phyloP scores from a whole-genome alignment of 352 stramenopile species.

The Phytopythium sindhum region DNA sequence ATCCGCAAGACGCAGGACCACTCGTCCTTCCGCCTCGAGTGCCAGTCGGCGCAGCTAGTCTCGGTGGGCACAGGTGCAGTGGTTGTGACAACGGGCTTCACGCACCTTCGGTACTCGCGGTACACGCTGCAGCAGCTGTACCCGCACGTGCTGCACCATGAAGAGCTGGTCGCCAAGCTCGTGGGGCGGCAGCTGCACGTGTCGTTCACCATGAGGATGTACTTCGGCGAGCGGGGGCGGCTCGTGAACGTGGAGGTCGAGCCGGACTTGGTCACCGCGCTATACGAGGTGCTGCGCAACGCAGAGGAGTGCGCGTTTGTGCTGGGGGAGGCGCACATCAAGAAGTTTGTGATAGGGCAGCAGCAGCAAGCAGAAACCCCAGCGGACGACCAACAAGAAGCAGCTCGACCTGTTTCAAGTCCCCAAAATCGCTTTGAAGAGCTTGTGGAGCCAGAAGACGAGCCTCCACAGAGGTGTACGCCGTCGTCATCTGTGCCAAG shows the following conservation, averaged over 20 bases:
- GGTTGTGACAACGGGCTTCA: constrained; percentile 22
- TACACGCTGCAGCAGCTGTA: constrained; percentile 46
- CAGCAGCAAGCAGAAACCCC: background rate
- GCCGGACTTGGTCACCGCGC: constrained; percentile 34
- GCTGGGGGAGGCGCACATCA: constrained; percentile 13
- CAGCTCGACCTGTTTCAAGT: background rate
- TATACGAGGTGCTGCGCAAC: constrained; percentile 33
- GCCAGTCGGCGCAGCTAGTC: constrained; percentile 20
- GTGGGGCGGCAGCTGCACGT: constrained; percentile 40
- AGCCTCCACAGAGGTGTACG: background rate
- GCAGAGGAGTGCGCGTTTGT: constrained; percentile 33
- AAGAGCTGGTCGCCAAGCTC: constrained; percentile 37
- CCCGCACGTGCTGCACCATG: constrained; percentile 29
- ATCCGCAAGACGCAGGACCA: constrained; percentile 28
- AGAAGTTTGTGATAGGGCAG: background rate
- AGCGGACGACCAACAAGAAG: background rate
- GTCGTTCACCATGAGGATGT: constrained; percentile 34
- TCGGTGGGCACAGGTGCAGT: constrained; percentile 15
- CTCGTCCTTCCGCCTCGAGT: constrained; percentile 28
- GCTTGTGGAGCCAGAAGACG: background rate
- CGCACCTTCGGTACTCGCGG: constrained; percentile 41
- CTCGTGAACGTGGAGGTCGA: constrained; percentile 33
- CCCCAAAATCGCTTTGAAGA: background rate
- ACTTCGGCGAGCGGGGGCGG: constrained; percentile 30
- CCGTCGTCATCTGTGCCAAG: background rate